A percentile compares a stretch with the other conserved stretches of the same genome.
Evolutionary conservation across 2,329 filamentous ascomycete genomes (phyloP).

Genomic region (Rugonectria rugulosa): DNA sequence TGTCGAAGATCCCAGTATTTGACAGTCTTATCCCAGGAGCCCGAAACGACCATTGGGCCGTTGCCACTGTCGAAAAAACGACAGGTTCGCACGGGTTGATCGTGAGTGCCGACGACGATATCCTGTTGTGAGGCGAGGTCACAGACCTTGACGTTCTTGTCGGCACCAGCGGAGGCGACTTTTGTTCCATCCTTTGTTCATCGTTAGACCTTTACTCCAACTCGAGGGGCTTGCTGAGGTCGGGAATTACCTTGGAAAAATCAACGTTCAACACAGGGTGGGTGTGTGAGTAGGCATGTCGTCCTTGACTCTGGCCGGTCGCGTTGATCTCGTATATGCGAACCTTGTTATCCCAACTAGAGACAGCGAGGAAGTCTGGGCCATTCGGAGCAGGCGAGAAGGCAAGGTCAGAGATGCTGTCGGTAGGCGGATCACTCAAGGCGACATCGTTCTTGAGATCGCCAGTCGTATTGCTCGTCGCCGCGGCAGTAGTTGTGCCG

Average conservation of each 20-base stretch:
- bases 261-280: conserved; percentile 84
- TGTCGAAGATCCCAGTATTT: conserved; percentile 87
- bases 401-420: conserved; percentile 86
- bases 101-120: conserved; percentile 82
- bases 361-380: conserved; percentile 82
- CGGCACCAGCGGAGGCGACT: conserved; percentile 84
- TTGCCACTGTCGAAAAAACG: conserved; percentile 78
- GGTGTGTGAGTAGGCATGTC: conserved; percentile 85
- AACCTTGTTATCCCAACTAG: conserved; percentile 98
- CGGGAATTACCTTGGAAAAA: conserved; percentile 79
- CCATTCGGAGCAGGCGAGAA: conserved; percentile 72
- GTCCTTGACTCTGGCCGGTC: conserved; percentile 81
- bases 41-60: conserved; percentile 86
- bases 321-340: conserved; percentile 91
- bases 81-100: conserved; percentile 80
- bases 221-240: not conserved
- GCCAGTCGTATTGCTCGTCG: conserved; percentile 77
- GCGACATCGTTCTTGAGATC: conserved; percentile 91
- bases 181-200: conserved; percentile 81
- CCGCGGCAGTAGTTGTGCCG: conserved; percentile 58
- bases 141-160: conserved; percentile 89
- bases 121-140: conserved; percentile 76
- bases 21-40: conserved; percentile 89
- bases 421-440: conserved; percentile 79
- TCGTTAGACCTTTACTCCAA: conserved; percentile 11